These are phyloP conservation scores for Clarireedia monteithiana DNA, from an alignment of 2,329 filamentous ascomycete species.

Conservation along the genomic window DNA sequence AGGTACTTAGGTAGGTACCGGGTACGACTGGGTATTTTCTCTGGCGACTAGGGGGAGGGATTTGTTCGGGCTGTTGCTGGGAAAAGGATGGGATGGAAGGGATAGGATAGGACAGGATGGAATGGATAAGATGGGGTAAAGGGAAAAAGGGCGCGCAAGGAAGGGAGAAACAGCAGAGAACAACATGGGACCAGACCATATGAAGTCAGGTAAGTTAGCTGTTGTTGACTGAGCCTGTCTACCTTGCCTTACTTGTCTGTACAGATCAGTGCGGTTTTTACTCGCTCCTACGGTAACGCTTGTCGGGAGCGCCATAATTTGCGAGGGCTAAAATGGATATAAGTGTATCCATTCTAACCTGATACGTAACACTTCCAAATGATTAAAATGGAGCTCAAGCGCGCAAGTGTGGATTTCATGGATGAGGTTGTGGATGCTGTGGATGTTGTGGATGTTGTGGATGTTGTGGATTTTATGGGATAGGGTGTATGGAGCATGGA, in stretches of 20 bases:
- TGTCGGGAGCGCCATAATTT: constrained; percentile 6
- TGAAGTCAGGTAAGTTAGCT: too few relatives aligned
- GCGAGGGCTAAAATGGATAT: constrained; percentile 1
- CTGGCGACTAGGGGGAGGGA: not conserved
- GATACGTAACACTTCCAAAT: constrained; percentile 1
- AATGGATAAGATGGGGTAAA: too few relatives aligned
- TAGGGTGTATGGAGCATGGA: not conserved
- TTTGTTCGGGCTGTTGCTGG: not conserved
- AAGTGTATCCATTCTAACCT: not conserved
- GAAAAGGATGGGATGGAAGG: not conserved
- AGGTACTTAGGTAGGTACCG: not conserved
- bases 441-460: constrained; percentile 1
- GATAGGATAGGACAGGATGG: too few relatives aligned
- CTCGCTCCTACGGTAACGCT: constrained; percentile 5
- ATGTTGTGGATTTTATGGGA: not conserved
- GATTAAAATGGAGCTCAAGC: constrained; percentile 6
- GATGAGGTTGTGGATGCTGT: constrained; percentile 2
- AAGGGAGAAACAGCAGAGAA: not conserved
- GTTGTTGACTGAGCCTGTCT: not conserved
- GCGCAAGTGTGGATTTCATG: not conserved
- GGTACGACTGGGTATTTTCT: not conserved
- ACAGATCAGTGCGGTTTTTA: not conserved
- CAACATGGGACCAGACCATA: too few relatives aligned
- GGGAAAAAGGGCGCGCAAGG: constrained; percentile 12
- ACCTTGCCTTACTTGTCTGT: constrained; percentile 3